Percentiles rank a stretch among this genome's conserved stretches.
Conservation (phyloP, 148 eudicot genomes). For the Cornus florida region DNA sequence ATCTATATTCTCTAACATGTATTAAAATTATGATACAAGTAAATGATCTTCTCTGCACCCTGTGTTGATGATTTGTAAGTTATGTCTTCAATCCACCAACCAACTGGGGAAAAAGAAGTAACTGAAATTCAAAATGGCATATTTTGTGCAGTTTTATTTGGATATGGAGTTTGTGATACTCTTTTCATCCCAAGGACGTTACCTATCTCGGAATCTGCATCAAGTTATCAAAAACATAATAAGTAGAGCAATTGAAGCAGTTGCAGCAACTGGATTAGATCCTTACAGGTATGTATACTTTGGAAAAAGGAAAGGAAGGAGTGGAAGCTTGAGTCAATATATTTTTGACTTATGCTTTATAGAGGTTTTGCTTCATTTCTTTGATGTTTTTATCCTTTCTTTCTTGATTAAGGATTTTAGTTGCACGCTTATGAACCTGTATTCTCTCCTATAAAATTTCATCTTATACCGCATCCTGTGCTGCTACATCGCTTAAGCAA, state of each 20-base stretch:
- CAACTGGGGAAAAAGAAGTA: not conserved
- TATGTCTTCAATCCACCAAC: not conserved
- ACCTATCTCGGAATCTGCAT: conserved; percentile 84
- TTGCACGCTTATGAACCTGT: too few relatives aligned
- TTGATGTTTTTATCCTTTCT: not conserved
- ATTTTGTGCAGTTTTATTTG: conserved; percentile 74
- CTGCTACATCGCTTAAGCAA: too few relatives aligned
- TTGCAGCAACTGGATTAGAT: conserved; percentile 74
- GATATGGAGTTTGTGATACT: conserved; percentile 98
- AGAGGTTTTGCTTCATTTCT: not conserved
- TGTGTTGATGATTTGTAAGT: too few relatives aligned
- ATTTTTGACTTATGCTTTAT: not conserved
- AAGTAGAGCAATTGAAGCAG: conserved; percentile 80
- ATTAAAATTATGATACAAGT: not conserved
- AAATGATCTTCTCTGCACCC: not conserved
- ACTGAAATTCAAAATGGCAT: not conserved
- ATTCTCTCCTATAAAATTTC: too few relatives aligned
- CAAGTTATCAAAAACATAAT: conserved; percentile 81
- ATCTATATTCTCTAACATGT: not conserved
- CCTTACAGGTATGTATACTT: conserved; percentile 65
- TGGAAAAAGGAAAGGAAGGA: not conserved
- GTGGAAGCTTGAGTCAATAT: not conserved
- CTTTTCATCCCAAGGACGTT: conserved; percentile 95
- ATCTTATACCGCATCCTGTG: too few relatives aligned
- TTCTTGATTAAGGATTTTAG: not conserved